Conservation (phyloP, 2,329 filamentous ascomycete genomes). For the Ascochyta clinopodiicola region DNA sequence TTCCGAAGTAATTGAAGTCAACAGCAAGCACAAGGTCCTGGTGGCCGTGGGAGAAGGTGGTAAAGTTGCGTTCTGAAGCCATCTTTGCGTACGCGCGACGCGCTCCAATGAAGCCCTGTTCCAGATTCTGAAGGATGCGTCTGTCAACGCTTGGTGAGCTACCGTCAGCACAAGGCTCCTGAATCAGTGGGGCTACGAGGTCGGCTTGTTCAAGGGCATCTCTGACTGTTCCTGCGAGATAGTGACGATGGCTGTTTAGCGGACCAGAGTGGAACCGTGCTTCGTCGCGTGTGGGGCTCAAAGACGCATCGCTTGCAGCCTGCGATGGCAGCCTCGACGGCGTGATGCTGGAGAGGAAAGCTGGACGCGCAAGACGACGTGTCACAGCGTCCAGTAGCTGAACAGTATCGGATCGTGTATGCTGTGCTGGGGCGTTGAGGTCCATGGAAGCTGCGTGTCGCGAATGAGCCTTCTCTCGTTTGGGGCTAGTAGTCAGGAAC, state of each 20-base stretch:
- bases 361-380: constrained; percentile 40
- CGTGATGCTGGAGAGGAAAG: constrained; percentile 45
- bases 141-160: constrained; percentile 31
- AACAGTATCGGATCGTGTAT: constrained; percentile 36
- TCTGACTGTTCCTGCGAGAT: constrained; percentile 33
- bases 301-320: constrained; percentile 47
- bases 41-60: constrained; percentile 75
- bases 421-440: constrained; percentile 30
- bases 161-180: constrained; percentile 45
- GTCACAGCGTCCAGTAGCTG: constrained; percentile 45
- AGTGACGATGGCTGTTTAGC: constrained; percentile 34
- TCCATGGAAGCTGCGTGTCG: constrained; percentile 40
- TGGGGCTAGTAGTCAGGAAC: constrained; percentile 34
- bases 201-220: constrained; percentile 43
- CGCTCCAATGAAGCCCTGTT: constrained; percentile 37
- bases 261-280: constrained; percentile 38
- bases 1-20: constrained; percentile 91
- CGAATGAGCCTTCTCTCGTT: constrained; percentile 37
- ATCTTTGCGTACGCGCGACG: constrained; percentile 42
- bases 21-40: constrained; percentile 82
- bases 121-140: constrained; percentile 36
- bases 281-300: constrained; percentile 43
- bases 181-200: constrained; percentile 41
- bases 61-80: constrained; percentile 50
- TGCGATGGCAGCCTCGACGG: constrained; percentile 47